Evolutionary conservation across 495 filamentous ascomycete species (phyloP), one percentile per base, ranked within the genome.

Genomic region (Xylaria telfairii): DNA sequence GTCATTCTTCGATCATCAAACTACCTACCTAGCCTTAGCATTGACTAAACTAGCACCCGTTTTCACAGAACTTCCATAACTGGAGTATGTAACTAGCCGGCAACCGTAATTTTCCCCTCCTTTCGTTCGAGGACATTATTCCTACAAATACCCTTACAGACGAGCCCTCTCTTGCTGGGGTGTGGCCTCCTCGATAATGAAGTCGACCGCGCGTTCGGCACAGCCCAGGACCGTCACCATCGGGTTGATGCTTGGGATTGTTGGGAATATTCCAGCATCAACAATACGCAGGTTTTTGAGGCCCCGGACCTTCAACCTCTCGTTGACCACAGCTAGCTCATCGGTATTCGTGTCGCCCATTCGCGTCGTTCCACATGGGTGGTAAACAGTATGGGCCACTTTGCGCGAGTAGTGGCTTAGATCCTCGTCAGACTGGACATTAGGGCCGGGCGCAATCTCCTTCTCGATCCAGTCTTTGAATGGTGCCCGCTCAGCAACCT

Each of bases 341-440:
- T 95, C 91, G 42, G 82, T 83, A 17, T 76, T 75, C 12, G 88
- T 78, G 77, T 92, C 87, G 24, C 93, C 93, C 93, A 96, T 96
- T 84, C 92, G 94, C 61, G 93, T 94, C 32, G 93, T 96, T 63
- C 93, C 92, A 39, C 91, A 91, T 0, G 93, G 93, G 78, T 96
- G 93, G 78, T 96, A 96, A 6, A 96, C 92, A 0, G 92, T 96
- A 77, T 95, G 92, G 17, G 92, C 92, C 3, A 88, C 92, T 37
- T 85, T 86, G 41, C 92, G 84, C 37, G 88, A 92, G 77, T 94
- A 94, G 82, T 93, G 89, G 71, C 84, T 88, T 15, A 95, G 83
- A 57, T 87, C 91, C 74, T 92, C 90, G 71, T 95, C 91, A 3
- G 87, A 88, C 72, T 89, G 85, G 17, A 93, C 75, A 26, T 85